Percentiles rank a stretch among this genome's conserved stretches.
Evolutionary conservation across 2,329 filamentous ascomycete genomes (phyloP).

Genomic region (Epichloe baconii): DNA sequence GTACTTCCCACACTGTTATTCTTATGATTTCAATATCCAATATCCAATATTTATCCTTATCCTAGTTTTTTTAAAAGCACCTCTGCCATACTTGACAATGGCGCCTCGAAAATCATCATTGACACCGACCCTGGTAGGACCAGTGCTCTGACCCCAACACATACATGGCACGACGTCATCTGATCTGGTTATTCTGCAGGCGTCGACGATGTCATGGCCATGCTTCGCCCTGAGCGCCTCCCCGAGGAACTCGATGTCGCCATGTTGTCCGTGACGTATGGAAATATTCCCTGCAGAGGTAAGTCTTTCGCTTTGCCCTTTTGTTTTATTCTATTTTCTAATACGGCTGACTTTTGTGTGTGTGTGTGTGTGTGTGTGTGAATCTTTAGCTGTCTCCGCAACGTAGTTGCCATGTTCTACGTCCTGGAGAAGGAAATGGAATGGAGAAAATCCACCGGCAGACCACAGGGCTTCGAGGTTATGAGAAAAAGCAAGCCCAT

Average conservation of each 20-base stretch:
- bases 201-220: constrained; percentile 80
- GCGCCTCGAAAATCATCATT: constrained; percentile 70
- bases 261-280: constrained; percentile 82
- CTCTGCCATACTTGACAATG: constrained; percentile 23
- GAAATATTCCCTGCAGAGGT: constrained; percentile 86
- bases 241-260: constrained; percentile 76
- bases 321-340: neutral
- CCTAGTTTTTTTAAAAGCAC: neutral
- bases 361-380: neutral
- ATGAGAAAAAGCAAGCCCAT: constrained; percentile 64
- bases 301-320: constrained; percentile 10
- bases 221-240: constrained; percentile 71
- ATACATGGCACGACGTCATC: neutral
- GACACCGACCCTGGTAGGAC: constrained; percentile 75
- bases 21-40: neutral
- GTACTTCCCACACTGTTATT: neutral
- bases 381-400: constrained; percentile 61
- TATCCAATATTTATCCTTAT: neutral
- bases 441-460: constrained; percentile 63
- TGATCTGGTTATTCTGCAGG: constrained; percentile 29
- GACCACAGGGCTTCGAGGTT: constrained; percentile 56
- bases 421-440: constrained; percentile 78
- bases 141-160: constrained; percentile 6
- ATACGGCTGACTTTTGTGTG: neutral
- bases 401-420: constrained; percentile 82